A percentile compares a stretch with the other conserved stretches of the same genome.
Evolutionary conservation across 805 yeast genomes (phyloP).

Genomic region (Cyberlindnera suaveolens): DNA sequence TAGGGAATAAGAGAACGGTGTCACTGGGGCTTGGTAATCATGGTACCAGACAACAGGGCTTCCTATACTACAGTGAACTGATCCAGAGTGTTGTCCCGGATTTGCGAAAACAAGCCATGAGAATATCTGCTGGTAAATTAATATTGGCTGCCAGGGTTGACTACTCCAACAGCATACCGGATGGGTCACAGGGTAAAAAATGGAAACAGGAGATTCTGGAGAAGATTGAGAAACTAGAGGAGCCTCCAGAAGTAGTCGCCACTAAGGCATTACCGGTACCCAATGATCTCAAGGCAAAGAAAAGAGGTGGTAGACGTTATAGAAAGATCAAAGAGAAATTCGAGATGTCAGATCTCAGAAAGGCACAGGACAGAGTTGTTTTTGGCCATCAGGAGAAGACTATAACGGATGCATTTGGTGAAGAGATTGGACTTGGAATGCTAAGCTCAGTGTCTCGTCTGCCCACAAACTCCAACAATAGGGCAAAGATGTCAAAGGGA

Average conservation of each 20-base stretch:
- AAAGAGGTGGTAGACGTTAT: slow-evolving; percentile 78
- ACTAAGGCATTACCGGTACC: slow-evolving; percentile 66
- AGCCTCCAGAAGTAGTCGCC: slow-evolving; percentile 65
- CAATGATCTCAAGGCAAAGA: slow-evolving; percentile 66
- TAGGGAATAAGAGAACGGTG: slow-evolving; percentile 50
- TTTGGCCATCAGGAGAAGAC: slow-evolving; percentile 74
- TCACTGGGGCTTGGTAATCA: slow-evolving; percentile 35
- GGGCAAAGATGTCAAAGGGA: slow-evolving; percentile 54
- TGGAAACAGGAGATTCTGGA: slow-evolving; percentile 55
- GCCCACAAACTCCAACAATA: slow-evolving; percentile 37
- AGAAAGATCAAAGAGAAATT: slow-evolving; percentile 78
- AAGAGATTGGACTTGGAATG: slow-evolving; percentile 82
- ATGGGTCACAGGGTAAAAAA: slow-evolving; percentile 50
- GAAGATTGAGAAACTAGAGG: slow-evolving; percentile 63
- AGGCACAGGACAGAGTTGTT: slow-evolving; percentile 77
- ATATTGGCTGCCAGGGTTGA: slow-evolving; percentile 83
- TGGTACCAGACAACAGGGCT: slow-evolving; percentile 61
- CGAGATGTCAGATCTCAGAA: slow-evolving; percentile 72
- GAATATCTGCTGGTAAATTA: slow-evolving; percentile 75
- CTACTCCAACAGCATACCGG: slow-evolving; percentile 34
- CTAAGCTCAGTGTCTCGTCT: slow-evolving; percentile 24
- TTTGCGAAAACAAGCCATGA: slow-evolving; percentile 58
- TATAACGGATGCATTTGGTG: slow-evolving; percentile 60
- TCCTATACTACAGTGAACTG: slow-evolving; percentile 52
- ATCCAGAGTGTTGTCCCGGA: slow-evolving; percentile 55